Percentiles rank a stretch among this genome's conserved stretches.
phyloP scores from a whole-genome alignment of 768 basidiomycete species.

The Leccinellum albellum region DNA sequence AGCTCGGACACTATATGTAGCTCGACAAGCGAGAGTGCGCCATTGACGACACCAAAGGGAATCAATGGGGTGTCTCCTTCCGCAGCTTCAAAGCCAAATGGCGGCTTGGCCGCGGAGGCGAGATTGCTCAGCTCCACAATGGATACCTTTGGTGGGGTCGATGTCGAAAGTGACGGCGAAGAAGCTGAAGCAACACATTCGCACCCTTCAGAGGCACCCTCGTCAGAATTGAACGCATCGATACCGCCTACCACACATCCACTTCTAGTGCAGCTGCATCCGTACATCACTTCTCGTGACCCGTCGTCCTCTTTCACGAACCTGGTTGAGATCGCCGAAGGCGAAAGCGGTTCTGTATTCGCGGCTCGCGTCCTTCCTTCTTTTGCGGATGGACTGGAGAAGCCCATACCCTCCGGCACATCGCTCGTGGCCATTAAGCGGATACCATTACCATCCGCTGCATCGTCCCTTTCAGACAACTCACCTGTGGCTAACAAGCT shows the following conservation, averaged over 20 bases:
- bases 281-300: conserved; percentile 64
- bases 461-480: conserved; percentile 21
- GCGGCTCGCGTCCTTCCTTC: conserved; percentile 34
- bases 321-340: conserved; percentile 76
- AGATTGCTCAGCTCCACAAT: conserved; percentile 29
- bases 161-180: conserved; percentile 9
- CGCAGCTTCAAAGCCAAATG: conserved; percentile 5
- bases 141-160: conserved; percentile 38
- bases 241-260: conserved; percentile 10
- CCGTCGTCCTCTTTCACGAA: conserved; percentile 63
- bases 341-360: conserved; percentile 74
- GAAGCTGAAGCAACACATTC: neutral
- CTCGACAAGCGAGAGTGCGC: conserved; percentile 26
- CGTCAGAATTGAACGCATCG: neutral
- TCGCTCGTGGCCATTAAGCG: conserved; percentile 75
- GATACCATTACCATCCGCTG: conserved; percentile 51
- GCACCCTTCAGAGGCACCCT: neutral
- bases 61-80: conserved; percentile 4
- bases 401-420: conserved; percentile 22
- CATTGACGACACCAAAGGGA: conserved; percentile 18
- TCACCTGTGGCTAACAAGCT: conserved; percentile 55
- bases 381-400: conserved; percentile 17
- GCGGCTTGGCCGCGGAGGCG: conserved; percentile 22
- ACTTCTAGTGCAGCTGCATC: conserved; percentile 43
- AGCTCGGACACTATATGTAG: conserved; percentile 37